Conservation (phyloP, 208 protist species). For the Leishmania tropica region DNA sequence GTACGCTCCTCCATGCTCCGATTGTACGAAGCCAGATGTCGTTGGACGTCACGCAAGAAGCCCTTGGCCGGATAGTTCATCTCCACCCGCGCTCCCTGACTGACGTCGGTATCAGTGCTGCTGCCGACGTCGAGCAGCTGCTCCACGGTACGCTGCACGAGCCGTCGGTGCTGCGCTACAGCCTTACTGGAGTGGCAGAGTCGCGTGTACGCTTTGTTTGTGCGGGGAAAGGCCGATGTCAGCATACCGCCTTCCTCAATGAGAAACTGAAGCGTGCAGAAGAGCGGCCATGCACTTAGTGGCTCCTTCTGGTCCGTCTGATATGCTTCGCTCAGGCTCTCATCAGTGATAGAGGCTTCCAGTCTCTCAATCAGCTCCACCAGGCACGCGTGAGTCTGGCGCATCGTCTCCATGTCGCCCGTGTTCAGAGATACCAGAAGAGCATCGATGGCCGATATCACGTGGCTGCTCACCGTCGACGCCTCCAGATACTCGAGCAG, state of each 20-base stretch:
- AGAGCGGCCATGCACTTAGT: conserved; percentile 73
- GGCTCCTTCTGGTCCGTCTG: conserved; percentile 11
- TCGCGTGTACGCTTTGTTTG: conserved; percentile 36
- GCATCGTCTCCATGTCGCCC: conserved; percentile 47
- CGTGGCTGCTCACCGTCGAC: conserved; percentile 38
- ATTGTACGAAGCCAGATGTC: conserved; percentile 48
- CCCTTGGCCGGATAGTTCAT: conserved; percentile 34
- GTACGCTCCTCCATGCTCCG: conserved; percentile 35
- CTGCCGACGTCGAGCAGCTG: conserved; percentile 1
- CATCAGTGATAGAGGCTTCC: conserved; percentile 45
- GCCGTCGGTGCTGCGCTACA: conserved; percentile 54
- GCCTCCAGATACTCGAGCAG: conserved; percentile 62
- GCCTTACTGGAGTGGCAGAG: conserved; percentile 28
- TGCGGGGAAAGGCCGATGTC: conserved; percentile 60
- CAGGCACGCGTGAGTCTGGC: conserved; percentile 47
- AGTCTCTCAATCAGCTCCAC: conserved; percentile 59
- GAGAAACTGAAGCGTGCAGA: conserved; percentile 62
- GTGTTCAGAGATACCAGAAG: conserved; percentile 54
- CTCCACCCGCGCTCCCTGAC: conserved; percentile 1
- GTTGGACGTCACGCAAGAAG: conserved; percentile 67
- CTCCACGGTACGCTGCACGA: conserved; percentile 48
- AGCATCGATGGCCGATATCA: conserved; percentile 51
- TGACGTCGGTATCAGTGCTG: neutral
- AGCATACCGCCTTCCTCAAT: conserved; percentile 70
- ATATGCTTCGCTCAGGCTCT: conserved; percentile 6